A percentile compares a stretch with the other conserved stretches of the same genome.
Evolutionary conservation across 179 eudicot species (phyloP).

Genomic region (Dionaea muscipula): DNA sequence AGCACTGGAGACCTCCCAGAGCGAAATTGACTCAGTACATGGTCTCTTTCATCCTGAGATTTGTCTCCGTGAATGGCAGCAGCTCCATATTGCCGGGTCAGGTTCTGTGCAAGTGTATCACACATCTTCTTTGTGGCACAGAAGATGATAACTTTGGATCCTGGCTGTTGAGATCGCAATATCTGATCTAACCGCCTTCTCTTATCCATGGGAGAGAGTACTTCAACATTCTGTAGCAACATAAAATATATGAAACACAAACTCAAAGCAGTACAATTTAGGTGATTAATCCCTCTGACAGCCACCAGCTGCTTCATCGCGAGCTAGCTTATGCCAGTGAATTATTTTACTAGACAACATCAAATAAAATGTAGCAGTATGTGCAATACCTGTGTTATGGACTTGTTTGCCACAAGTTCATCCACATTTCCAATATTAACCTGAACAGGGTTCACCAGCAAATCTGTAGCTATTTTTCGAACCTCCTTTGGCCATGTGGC

Average conservation of each 20-base stretch:
- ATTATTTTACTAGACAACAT: neutral
- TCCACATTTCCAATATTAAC: constrained; percentile 92
- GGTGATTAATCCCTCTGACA: neutral
- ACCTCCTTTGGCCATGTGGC: constrained; percentile 99
- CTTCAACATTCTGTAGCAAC: constrained; percentile 52
- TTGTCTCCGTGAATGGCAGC: constrained; percentile 92
- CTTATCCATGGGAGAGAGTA: constrained; percentile 59
- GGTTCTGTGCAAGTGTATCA: constrained; percentile 65
- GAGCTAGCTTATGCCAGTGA: neutral
- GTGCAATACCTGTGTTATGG: constrained; percentile 73
- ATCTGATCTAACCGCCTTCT: constrained; percentile 74
- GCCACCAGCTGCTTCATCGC: neutral
- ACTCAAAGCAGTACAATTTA: neutral
- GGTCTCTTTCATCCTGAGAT: constrained; percentile 71
- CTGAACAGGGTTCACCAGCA: constrained; percentile 70
- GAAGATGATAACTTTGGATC: constrained; percentile 76
- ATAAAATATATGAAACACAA: constrained; percentile 1
- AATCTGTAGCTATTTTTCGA: constrained; percentile 81
- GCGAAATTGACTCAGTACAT: constrained; percentile 63
- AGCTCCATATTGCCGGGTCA: constrained; percentile 66
- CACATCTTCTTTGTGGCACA: constrained; percentile 98
- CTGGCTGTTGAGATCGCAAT: constrained; percentile 78
- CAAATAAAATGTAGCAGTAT: neutral
- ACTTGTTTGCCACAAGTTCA: constrained; percentile 95
- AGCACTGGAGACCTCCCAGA: constrained; percentile 69